Conservation (phyloP, 108 stramenopile genomes). For the Cyclotella baltica region DNA sequence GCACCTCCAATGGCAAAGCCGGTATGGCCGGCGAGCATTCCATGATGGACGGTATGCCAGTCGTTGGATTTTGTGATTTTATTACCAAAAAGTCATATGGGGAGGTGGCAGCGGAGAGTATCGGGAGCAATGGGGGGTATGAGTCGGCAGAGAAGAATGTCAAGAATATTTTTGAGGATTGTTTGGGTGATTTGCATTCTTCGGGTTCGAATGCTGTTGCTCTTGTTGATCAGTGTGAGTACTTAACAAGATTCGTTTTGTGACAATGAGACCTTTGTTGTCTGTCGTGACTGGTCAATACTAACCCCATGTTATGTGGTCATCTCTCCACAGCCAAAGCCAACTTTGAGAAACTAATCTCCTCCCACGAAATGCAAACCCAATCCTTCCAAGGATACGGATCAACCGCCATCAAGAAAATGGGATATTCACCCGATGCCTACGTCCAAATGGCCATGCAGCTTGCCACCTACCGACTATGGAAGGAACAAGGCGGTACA, state of each 20-base stretch:
- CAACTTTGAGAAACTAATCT: constrained; percentile 55
- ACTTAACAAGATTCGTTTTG: neutral
- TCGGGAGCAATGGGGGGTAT: constrained; percentile 6
- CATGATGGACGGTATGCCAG: constrained; percentile 95
- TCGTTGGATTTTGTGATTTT: constrained; percentile 70
- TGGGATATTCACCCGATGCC: constrained; percentile 87
- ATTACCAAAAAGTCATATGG: constrained; percentile 66
- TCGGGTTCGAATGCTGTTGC: constrained; percentile 33
- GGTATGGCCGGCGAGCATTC: constrained; percentile 87
- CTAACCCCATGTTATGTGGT: neutral
- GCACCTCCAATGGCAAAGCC: constrained; percentile 85
- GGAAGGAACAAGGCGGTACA: constrained; percentile 77
- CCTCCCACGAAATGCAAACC: constrained; percentile 58
- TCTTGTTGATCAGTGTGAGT: constrained; percentile 36
- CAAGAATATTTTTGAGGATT: constrained; percentile 68
- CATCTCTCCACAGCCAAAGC: constrained; percentile 35
- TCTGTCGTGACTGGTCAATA: too few relatives aligned
- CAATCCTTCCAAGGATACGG: constrained; percentile 85
- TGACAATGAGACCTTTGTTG: too few relatives aligned
- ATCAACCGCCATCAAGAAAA: constrained; percentile 73
- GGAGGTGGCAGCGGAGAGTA: constrained; percentile 45
- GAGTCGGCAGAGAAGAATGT: constrained; percentile 55
- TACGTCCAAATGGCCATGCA: constrained; percentile 91
- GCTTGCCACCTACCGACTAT: constrained; percentile 80
- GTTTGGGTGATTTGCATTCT: constrained; percentile 35